Percentiles rank a stretch among this genome's conserved stretches.
These are phyloP conservation scores for Potentilla sterilis DNA, from an alignment of 306 rosid genomes.

Conservation along the genomic window DNA sequence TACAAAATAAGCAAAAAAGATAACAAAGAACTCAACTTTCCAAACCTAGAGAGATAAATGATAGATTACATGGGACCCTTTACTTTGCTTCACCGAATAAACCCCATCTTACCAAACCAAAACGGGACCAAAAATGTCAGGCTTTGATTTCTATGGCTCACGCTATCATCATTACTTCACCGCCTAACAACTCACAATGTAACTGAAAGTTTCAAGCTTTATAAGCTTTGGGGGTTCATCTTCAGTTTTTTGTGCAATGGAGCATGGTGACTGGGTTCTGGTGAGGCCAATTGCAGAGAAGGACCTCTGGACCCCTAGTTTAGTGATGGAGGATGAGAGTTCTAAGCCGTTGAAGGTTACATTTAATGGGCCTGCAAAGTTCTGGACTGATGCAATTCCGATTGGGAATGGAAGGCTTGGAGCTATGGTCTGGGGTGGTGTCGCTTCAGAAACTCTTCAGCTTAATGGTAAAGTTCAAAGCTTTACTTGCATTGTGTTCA, in stretches of 20 bases:
- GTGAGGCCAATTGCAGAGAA: constrained; percentile 43
- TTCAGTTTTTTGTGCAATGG: constrained; percentile 25
- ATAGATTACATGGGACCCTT: no score
- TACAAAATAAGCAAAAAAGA: neutral
- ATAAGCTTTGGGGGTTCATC: no score
- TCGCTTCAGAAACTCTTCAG: constrained; percentile 65
- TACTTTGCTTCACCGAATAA: neutral
- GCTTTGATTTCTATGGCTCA: neutral
- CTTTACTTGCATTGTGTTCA: constrained; percentile 1
- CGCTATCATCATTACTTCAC: neutral
- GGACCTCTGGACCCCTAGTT: constrained; percentile 56
- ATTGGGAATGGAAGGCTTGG: constrained; percentile 95
- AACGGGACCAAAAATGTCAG: neutral
- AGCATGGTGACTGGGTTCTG: constrained; percentile 50
- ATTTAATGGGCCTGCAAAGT: constrained; percentile 57
- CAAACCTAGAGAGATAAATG: neutral
- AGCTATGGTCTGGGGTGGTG: constrained; percentile 94
- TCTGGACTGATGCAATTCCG: constrained; percentile 90
- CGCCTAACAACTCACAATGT: neutral
- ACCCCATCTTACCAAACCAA: neutral
- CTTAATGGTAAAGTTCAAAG: constrained; percentile 59
- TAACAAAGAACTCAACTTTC: neutral
- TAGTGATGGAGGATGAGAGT: constrained; percentile 21
- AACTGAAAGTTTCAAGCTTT: neutral
- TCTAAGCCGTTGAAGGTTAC: constrained; percentile 57